phyloP scores from a whole-genome alignment of 73 alveolate species.

The Symbiodinium natans region DNA sequence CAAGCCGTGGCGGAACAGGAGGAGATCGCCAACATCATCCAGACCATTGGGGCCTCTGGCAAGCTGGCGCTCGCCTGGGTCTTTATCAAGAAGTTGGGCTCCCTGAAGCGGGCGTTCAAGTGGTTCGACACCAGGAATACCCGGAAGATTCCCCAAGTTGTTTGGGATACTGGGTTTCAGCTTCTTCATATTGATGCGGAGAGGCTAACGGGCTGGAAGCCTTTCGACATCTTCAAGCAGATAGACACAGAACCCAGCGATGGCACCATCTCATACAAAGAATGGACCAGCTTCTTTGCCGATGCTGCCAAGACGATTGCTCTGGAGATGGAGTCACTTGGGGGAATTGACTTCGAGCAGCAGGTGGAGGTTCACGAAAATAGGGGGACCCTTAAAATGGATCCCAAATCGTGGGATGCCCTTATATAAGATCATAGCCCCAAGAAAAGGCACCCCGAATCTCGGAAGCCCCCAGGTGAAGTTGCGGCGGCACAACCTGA shows the following conservation, averaged over 20 bases:
- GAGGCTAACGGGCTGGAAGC: slow-evolving; percentile 87
- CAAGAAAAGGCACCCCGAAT: no score
- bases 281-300: slow-evolving; percentile 59
- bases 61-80: slow-evolving; percentile 24
- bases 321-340: slow-evolving; percentile 34
- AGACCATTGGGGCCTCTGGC: background rate
- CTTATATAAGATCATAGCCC: no score
- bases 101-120: slow-evolving; percentile 78
- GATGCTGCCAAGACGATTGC: slow-evolving; percentile 92
- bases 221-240: slow-evolving; percentile 85
- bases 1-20: slow-evolving; percentile 76
- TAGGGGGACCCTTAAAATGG: no score
- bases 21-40: slow-evolving; percentile 7
- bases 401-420: no score
- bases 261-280: slow-evolving; percentile 84
- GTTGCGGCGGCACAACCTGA: slow-evolving; percentile 7
- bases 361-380: background rate
- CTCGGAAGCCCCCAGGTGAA: no score
- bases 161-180: slow-evolving; percentile 71
- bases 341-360: slow-evolving; percentile 35
- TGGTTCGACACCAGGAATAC: slow-evolving; percentile 87
- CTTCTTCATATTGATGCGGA: slow-evolving; percentile 75
- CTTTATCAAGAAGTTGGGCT: slow-evolving; percentile 78
- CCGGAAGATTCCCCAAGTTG: slow-evolving; percentile 81
- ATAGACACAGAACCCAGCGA: slow-evolving; percentile 76